Conservation (phyloP, 2,329 filamentous ascomycete genomes). For the Cytospora piceicola region DNA sequence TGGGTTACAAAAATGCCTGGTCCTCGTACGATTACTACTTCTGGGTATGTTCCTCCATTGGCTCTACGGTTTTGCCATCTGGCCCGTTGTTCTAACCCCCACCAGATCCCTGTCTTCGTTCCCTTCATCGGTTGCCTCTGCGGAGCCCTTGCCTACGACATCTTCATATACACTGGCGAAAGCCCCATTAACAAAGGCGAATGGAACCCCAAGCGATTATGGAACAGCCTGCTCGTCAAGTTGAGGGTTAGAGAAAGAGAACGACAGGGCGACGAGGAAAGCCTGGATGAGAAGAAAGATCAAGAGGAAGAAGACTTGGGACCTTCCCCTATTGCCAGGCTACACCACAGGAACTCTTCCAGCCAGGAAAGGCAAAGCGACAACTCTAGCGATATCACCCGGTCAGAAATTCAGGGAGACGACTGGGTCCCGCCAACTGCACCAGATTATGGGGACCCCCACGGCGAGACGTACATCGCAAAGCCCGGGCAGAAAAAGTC, state of each 20-base stretch:
- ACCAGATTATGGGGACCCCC: background rate
- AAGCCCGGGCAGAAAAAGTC: background rate
- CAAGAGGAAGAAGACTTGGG: background rate
- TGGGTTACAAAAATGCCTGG: constrained; percentile 19
- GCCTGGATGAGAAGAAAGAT: background rate
- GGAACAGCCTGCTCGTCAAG: background rate
- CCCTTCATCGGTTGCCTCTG: constrained; percentile 17
- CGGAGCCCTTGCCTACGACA: constrained; percentile 12
- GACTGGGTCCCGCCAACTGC: background rate
- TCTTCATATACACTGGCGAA: constrained; percentile 18
- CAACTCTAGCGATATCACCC: background rate
- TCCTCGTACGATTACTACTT: constrained; percentile 20
- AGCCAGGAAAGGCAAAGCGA: background rate
- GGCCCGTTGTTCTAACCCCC: background rate
- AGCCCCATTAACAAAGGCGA: constrained; percentile 15
- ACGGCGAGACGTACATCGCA: background rate
- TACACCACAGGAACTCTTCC: background rate
- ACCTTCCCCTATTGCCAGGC: background rate
- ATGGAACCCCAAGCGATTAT: background rate
- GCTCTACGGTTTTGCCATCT: background rate
- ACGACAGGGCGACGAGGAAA: constrained; percentile 8
- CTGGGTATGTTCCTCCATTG: background rate
- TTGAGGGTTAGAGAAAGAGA: background rate
- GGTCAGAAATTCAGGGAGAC: background rate
- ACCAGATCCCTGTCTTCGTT: constrained; percentile 9